These are phyloP conservation scores for Effrenium voratum DNA, from an alignment of 73 alveolate genomes.

Conservation along the genomic window DNA sequence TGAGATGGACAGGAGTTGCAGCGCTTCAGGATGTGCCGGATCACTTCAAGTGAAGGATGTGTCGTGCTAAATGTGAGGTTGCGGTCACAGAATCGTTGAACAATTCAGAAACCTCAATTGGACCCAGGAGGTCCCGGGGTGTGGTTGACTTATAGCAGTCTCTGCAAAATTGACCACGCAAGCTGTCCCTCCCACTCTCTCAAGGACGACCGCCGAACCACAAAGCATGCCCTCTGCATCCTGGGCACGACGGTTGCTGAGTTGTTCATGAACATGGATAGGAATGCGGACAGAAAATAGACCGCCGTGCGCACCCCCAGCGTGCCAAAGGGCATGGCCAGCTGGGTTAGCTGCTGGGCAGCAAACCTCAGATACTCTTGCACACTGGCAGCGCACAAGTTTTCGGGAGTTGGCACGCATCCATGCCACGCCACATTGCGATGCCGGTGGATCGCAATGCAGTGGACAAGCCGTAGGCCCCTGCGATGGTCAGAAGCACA, in stretches of 20 bases:
- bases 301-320: slow-evolving; percentile 56
- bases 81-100: too few relatives aligned
- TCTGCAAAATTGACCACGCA: too few relatives aligned
- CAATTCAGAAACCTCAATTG: too few relatives aligned
- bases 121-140: too few relatives aligned
- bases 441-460: slow-evolving; percentile 75
- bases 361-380: slow-evolving; percentile 41
- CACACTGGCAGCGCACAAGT: neutral
- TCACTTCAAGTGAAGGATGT: too few relatives aligned
- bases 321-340: slow-evolving; percentile 61
- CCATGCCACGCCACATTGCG: slow-evolving; percentile 40
- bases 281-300: slow-evolving; percentile 32
- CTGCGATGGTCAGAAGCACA: slow-evolving; percentile 76
- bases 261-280: slow-evolving; percentile 86
- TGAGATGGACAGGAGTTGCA: too few relatives aligned
- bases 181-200: too few relatives aligned
- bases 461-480: slow-evolving; percentile 73
- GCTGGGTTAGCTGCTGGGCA: slow-evolving; percentile 47
- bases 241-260: slow-evolving; percentile 65
- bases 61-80: too few relatives aligned
- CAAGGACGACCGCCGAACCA: too few relatives aligned
- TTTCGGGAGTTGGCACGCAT: neutral
- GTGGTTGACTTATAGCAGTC: too few relatives aligned
- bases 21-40: too few relatives aligned
- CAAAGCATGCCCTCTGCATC: too few relatives aligned